Evolutionary conservation across 257 asterid species (phyloP).

Genomic region (Ophiorrhiza pumila): DNA sequence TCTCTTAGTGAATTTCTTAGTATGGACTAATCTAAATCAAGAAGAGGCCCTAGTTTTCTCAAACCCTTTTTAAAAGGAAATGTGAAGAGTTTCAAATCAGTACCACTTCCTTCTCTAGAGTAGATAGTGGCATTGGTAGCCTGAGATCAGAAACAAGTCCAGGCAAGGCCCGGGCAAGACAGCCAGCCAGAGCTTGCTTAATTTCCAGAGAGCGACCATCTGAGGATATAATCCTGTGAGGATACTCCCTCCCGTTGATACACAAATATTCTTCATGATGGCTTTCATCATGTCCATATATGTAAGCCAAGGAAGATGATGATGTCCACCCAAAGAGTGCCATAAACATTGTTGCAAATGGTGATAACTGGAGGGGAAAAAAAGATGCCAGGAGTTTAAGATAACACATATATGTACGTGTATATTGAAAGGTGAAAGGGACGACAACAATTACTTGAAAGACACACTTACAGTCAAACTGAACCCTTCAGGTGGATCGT

Average conservation of each 20-base stretch:
- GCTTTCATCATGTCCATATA: slow-evolving; percentile 76
- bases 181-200: slow-evolving; percentile 70
- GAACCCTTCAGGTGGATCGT: slow-evolving; percentile 74
- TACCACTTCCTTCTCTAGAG: slow-evolving; percentile 82
- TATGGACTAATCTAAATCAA: neutral
- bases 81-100: slow-evolving; percentile 12
- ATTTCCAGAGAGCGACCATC: slow-evolving; percentile 87
- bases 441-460: slow-evolving; percentile 7
- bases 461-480: slow-evolving; percentile 55
- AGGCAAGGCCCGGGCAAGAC: slow-evolving; percentile 85
- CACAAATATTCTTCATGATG: slow-evolving; percentile 60
- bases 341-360: slow-evolving; percentile 82
- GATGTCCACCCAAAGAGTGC: slow-evolving; percentile 83
- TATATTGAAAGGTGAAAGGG: neutral
- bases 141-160: slow-evolving; percentile 77
- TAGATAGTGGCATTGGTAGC: slow-evolving; percentile 71
- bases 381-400: slow-evolving; percentile 9
- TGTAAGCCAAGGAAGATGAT: slow-evolving; percentile 83
- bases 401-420: neutral
- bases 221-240: slow-evolving; percentile 43
- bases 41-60: neutral
- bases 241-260: slow-evolving; percentile 84
- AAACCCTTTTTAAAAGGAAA: neutral
- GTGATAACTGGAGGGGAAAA: slow-evolving; percentile 58
- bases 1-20: neutral